Percentiles rank a stretch among this genome's conserved stretches.
phyloP scores from a whole-genome alignment of 1,139 yeast species.

The Blastobotrys raffinosifermentans region DNA sequence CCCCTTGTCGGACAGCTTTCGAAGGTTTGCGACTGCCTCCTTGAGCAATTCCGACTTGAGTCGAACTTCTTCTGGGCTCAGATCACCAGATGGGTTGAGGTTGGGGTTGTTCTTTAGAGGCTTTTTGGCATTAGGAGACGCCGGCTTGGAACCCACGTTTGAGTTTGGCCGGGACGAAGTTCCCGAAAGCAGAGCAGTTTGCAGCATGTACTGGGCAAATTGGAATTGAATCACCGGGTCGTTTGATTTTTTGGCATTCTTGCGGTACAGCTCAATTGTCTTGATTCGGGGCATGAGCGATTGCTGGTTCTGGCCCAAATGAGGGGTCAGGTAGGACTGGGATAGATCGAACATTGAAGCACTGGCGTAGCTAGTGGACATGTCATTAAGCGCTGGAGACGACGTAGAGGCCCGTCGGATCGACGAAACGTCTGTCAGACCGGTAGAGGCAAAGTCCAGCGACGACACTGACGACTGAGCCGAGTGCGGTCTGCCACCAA shows the following conservation, averaged over 20 bases:
- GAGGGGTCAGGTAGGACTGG: constrained; percentile 30
- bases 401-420: constrained; percentile 13
- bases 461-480: constrained; percentile 15
- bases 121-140: constrained; percentile 3
- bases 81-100: constrained; percentile 1
- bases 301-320: constrained; percentile 27
- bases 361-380: constrained; percentile 23
- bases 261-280: constrained; percentile 80
- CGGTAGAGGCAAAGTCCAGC: constrained; percentile 10
- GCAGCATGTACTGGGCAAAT: constrained; percentile 86
- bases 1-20: constrained; percentile 72
- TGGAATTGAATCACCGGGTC: constrained; percentile 84
- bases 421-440: constrained; percentile 3
- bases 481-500: constrained; percentile 11
- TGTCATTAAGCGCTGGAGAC: constrained; percentile 19
- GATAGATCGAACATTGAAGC: constrained; percentile 29
- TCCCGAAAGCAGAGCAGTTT: constrained; percentile 55
- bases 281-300: constrained; percentile 68
- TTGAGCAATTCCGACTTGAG: constrained; percentile 45
- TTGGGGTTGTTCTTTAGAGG: not conserved
- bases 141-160: constrained; percentile 8
- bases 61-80: constrained; percentile 34
- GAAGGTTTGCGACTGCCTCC: constrained; percentile 70
- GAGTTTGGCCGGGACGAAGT: constrained; percentile 8
- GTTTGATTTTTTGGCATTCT: constrained; percentile 76